A percentile compares a stretch with the other conserved stretches of the same genome.
phyloP scores from a whole-genome alignment of 1,139 yeast species.

The Debaryomyces subglobosus region DNA sequence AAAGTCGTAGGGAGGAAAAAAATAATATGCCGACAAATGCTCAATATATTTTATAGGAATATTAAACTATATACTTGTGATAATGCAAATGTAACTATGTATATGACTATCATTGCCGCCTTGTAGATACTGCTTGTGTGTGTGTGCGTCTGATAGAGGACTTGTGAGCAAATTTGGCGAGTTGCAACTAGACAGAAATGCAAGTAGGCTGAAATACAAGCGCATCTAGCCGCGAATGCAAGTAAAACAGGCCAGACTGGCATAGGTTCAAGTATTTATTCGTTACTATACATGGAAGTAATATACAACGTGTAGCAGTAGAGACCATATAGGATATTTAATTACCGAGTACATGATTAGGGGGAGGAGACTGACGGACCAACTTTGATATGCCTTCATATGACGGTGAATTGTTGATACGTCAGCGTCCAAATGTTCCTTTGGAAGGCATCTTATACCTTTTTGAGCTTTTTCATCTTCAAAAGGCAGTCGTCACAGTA shows the following conservation, averaged over 20 bases:
- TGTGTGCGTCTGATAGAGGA: not conserved
- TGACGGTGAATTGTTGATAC: not conserved
- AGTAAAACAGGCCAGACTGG: not conserved
- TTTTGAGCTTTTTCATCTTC: slow-evolving; percentile 39
- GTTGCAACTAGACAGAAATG: not conserved
- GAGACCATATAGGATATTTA: not conserved
- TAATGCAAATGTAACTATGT: not conserved
- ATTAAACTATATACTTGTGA: not conserved
- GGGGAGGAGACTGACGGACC: not conserved
- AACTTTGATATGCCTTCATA: not conserved
- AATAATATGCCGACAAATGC: not conserved
- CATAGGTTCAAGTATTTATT: not conserved
- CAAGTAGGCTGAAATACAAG: not conserved
- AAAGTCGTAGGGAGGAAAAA: not conserved
- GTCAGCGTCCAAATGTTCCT: no score
- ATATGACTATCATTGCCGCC: not conserved
- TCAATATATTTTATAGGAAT: not conserved
- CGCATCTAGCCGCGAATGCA: not conserved
- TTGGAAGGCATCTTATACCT: slow-evolving; percentile 11
- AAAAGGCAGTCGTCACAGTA: slow-evolving; percentile 85
- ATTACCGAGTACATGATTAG: not conserved
- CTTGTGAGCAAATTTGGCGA: not conserved
- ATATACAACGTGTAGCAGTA: not conserved
- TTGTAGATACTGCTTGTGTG: not conserved
- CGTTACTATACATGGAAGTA: not conserved